Base-by-base conservation (phyloP, 2,329 filamentous ascomycete species). In the Malbranchea zuffiana region DNA sequence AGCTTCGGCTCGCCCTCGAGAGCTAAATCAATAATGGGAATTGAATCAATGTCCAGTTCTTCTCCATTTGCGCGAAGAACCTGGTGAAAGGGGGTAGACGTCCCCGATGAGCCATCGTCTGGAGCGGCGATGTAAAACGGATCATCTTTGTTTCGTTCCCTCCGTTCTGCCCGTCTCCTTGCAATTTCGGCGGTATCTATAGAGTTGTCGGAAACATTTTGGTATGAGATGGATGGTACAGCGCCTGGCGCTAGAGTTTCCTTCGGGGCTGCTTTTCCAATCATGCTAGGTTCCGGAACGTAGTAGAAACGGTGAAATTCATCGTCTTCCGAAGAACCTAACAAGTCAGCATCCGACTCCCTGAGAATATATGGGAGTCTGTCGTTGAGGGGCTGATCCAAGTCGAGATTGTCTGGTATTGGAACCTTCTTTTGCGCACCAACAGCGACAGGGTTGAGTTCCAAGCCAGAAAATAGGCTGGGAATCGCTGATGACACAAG, bases 1-100 rank as follows among this genome's bases (percentile, higher is more conserved):
- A 30, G 10, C 8, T 37, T 37, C 5, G 10, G 19, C 4, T 30
- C 18, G 19, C 32, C 37, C 12, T 79, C 78, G 5, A 95, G 71
- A 44, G 92, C 79, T 31, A 98, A 70, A 54, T 93, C 78, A 77
- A 98, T 90, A 50, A 98, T 88, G 2, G 90, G 90, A 50, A 98
- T 98, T 2, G 84, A 75, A 59, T 98, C 90, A 28, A 98, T 80
- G 54, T 98, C 88, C 6, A 96, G 65, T 29, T 82, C 80, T 2
- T 80, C 77, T 2, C 78, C 80, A 52, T 88, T 87, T 40, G 75
- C 76, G 41, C 75, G 71, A 3, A 82, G 65, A 40, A 90, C 84
- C 46, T 75, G 82, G 51, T 88, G 82, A 33, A 90, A 78, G 0
- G 83, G 83, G 1, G 82, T 88, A 0, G 80, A 80, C 4, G 72